Evolutionary conservation across 495 filamentous ascomycete species (phyloP).

Genomic region (Lophiotrema nucula): DNA sequence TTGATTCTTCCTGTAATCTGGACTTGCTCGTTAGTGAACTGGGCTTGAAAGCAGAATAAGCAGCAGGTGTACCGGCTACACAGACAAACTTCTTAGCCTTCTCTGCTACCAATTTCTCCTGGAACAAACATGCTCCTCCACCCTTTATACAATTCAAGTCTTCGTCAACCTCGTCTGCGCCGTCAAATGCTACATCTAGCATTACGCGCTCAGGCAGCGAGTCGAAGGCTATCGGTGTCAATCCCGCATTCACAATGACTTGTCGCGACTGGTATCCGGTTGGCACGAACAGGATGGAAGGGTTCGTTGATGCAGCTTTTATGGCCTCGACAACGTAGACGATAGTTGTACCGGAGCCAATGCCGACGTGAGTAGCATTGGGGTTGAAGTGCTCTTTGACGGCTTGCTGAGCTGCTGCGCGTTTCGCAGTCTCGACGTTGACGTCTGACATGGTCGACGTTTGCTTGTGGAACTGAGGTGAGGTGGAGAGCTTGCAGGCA

Average conservation of each 20-base stretch:
- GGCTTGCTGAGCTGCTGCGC: slow-evolving; percentile 75
- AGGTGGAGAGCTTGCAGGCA: slow-evolving; percentile 3
- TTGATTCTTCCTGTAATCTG: slow-evolving; percentile 85
- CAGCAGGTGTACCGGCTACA: slow-evolving; percentile 68
- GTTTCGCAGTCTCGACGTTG: slow-evolving; percentile 76
- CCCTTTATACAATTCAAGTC: slow-evolving; percentile 97
- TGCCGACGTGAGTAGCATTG: slow-evolving; percentile 74
- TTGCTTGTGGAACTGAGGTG: background rate
- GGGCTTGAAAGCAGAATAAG: background rate
- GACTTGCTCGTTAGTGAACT: background rate
- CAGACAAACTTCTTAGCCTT: slow-evolving; percentile 85
- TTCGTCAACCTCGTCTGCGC: slow-evolving; percentile 94
- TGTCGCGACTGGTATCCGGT: slow-evolving; percentile 88
- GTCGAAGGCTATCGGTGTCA: slow-evolving; percentile 76
- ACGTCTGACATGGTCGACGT: slow-evolving; percentile 29
- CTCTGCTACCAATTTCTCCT: slow-evolving; percentile 93
- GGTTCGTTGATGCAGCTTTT: slow-evolving; percentile 50
- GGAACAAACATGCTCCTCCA: slow-evolving; percentile 92
- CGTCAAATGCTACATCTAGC: slow-evolving; percentile 88
- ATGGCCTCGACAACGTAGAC: slow-evolving; percentile 96
- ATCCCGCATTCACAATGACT: slow-evolving; percentile 72
- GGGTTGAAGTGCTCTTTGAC: slow-evolving; percentile 80
- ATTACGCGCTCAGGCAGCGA: slow-evolving; percentile 56
- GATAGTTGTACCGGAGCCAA: slow-evolving; percentile 90
- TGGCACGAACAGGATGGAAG: slow-evolving; percentile 65